These are phyloP conservation scores for Capronia americana DNA, from an alignment of 2,329 filamentous ascomycete species.

Conservation along the genomic window DNA sequence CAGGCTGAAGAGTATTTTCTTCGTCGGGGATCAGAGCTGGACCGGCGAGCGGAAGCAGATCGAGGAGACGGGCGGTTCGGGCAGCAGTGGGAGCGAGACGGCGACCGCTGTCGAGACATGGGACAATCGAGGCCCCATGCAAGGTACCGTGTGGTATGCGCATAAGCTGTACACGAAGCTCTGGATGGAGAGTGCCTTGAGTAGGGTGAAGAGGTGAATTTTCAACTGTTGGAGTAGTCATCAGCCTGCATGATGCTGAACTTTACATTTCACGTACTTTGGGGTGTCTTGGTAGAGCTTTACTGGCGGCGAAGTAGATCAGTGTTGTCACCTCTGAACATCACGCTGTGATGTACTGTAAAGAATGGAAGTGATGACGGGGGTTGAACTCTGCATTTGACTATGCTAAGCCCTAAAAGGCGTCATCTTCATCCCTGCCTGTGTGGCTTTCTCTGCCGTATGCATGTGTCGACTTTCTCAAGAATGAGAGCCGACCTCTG, in stretches of 20 bases:
- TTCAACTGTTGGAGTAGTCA: too few species aligned
- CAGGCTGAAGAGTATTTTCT: constrained; percentile 70
- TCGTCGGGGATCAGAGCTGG: constrained; percentile 40
- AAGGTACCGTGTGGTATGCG: constrained; percentile 46
- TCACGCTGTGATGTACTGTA: not conserved
- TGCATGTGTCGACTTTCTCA: not conserved
- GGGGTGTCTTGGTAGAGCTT: not conserved
- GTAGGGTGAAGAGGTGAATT: constrained; percentile 32
- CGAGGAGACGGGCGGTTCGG: constrained; percentile 28
- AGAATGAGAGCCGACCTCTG: constrained; percentile 1
- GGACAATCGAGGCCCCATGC: constrained; percentile 46
- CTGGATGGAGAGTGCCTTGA: constrained; percentile 61
- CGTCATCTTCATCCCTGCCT: not conserved
- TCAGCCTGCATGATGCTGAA: not conserved
- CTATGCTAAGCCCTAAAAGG: not conserved
- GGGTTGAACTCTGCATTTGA: not conserved
- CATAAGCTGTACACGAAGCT: constrained; percentile 64
- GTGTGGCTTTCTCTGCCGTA: not conserved
- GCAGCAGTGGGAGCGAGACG: constrained; percentile 49
- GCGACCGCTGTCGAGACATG: not conserved
- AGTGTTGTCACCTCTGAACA: not conserved
- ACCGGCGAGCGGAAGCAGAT: not conserved
- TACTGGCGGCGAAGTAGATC: not conserved
- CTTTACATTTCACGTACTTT: not conserved
- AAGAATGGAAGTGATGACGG: not conserved